phyloP scores from a whole-genome alignment of 345 rosid genomes.

The Linum trigynum region DNA sequence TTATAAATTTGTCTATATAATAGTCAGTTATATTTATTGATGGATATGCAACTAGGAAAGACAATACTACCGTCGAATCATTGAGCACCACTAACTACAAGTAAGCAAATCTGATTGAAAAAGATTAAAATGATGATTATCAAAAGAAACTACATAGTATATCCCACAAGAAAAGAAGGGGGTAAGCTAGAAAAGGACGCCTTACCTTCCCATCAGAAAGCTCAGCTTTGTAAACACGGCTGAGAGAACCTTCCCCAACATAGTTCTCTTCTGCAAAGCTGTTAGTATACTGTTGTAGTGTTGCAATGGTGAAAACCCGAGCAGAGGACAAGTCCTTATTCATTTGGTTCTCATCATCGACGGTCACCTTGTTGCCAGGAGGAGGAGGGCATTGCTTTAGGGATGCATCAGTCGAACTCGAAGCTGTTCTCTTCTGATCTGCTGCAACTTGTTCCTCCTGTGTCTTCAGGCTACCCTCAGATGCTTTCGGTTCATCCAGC shows the following conservation, averaged over 20 bases:
- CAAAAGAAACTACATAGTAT: not conserved
- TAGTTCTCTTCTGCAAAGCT: constrained; percentile 93
- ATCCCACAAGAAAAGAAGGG: not conserved
- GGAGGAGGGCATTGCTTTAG: constrained; percentile 43
- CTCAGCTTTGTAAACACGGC: constrained; percentile 79
- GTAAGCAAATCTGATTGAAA: no score
- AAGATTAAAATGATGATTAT: no score
- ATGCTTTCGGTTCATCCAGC: constrained; percentile 31
- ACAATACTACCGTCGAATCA: no score
- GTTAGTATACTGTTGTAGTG: constrained; percentile 88
- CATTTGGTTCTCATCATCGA: constrained; percentile 29
- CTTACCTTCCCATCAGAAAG: constrained; percentile 76
- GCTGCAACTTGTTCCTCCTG: constrained; percentile 26
- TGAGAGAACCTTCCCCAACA: constrained; percentile 85
- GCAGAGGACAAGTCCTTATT: constrained; percentile 43
- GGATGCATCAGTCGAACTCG: constrained; percentile 20
- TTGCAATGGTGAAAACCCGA: constrained; percentile 72
- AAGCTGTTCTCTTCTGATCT: constrained; percentile 22
- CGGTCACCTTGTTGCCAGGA: constrained; percentile 30
- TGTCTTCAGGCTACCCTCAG: constrained; percentile 23
- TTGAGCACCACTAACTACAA: no score
- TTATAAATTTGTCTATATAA: constrained; percentile 5
- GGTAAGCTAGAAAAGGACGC: not conserved
- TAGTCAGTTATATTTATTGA: not conserved
- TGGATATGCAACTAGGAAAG: no score